Conservation (phyloP, 305 asterid genomes). For the Rubia balearica region DNA sequence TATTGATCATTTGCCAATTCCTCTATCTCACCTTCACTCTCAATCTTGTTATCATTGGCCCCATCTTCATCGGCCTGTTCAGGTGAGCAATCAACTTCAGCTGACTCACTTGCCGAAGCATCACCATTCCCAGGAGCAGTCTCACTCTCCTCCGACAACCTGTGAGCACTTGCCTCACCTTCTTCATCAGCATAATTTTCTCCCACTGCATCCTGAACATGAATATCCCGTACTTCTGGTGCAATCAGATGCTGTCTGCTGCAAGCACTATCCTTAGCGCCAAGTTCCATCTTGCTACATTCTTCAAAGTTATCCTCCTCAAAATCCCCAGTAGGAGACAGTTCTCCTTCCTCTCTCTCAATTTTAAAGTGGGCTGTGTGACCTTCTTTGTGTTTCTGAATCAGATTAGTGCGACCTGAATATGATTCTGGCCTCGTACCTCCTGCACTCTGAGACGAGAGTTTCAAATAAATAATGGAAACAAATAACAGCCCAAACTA, state of each 20-base stretch:
- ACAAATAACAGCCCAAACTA: slow-evolving; percentile 1
- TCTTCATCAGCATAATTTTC: slow-evolving; percentile 53
- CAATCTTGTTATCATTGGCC: slow-evolving; percentile 50
- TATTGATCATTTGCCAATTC: slow-evolving; percentile 45
- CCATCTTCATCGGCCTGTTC: slow-evolving; percentile 60
- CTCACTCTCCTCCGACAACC: slow-evolving; percentile 63
- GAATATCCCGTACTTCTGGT: slow-evolving; percentile 28
- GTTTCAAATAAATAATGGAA: slow-evolving; percentile 5
- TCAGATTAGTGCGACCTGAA: slow-evolving; percentile 27
- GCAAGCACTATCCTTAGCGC: slow-evolving; percentile 30
- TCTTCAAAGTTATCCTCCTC: slow-evolving; percentile 41
- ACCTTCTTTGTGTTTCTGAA: slow-evolving; percentile 35
- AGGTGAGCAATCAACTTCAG: slow-evolving; percentile 61
- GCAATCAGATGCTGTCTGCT: slow-evolving; percentile 24
- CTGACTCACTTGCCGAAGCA: slow-evolving; percentile 67
- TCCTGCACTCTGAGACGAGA: slow-evolving; percentile 38
- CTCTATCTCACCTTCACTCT: slow-evolving; percentile 79
- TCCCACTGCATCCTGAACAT: slow-evolving; percentile 33
- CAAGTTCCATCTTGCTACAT: slow-evolving; percentile 27
- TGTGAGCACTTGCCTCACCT: slow-evolving; percentile 57
- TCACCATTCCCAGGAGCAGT: slow-evolving; percentile 68
- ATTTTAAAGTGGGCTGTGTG: slow-evolving; percentile 29
- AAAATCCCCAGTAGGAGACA: slow-evolving; percentile 54
- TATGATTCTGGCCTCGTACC: slow-evolving; percentile 29
- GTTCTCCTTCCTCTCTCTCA: slow-evolving; percentile 74